Conservation (phyloP, 2,329 filamentous ascomycete species). For the Periconia macrospinosa region DNA sequence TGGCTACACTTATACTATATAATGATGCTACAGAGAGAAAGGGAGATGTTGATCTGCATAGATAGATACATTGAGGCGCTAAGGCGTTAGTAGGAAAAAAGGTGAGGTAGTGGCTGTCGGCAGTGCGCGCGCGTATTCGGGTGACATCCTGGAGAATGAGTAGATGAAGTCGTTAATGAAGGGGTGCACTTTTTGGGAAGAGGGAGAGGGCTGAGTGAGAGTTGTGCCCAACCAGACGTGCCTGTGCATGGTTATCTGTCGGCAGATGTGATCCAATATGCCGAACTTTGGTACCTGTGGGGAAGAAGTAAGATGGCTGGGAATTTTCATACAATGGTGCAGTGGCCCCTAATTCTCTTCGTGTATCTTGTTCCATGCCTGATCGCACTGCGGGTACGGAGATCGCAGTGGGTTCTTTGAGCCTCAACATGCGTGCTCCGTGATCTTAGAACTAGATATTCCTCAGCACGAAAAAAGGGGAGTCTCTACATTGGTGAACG, state of each 20-base stretch:
- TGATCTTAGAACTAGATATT: too few species aligned
- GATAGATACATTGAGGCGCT: not conserved
- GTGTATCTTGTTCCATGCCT: too few species aligned
- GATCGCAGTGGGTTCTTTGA: too few species aligned
- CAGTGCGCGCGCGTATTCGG: slow-evolving; percentile 1
- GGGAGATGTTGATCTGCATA: not conserved
- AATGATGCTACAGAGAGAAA: not conserved
- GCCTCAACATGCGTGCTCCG: too few species aligned
- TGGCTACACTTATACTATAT: slow-evolving; percentile 19
- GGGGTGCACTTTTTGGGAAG: slow-evolving; percentile 9
- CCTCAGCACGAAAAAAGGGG: too few species aligned
- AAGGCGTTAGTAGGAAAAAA: not conserved
- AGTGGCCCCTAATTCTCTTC: too few species aligned
- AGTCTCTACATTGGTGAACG: too few species aligned
- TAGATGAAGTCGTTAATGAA: slow-evolving; percentile 28
- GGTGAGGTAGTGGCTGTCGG: slow-evolving; percentile 1
- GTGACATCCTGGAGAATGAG: slow-evolving; percentile 5
- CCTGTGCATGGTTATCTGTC: slow-evolving; percentile 7
- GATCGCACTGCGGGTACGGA: too few species aligned
- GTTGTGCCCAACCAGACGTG: slow-evolving; percentile 9
- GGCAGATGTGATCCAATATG: slow-evolving; percentile 27
- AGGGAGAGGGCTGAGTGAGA: not conserved
- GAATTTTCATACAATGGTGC: too few species aligned
- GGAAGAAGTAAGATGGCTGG: slow-evolving; percentile 7
- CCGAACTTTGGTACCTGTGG: slow-evolving; percentile 14